Base-by-base conservation (phyloP, 1,284 basidiomycete genomes). In the Fomitopsis betulina region DNA sequence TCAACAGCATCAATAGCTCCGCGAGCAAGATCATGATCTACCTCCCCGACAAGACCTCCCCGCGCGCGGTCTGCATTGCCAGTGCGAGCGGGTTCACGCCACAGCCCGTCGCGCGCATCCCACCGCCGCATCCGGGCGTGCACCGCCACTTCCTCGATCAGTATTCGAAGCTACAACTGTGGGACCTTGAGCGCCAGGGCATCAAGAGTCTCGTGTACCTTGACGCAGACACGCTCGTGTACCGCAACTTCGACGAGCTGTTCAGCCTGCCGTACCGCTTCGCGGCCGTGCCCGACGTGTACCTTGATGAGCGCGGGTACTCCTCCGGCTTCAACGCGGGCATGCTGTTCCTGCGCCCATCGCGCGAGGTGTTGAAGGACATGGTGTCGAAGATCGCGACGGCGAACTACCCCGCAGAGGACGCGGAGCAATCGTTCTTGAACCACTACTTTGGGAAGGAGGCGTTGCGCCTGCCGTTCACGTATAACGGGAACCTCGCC, bases 341-440 rank as follows among this genome's bases (percentile, higher is more conserved):
- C 27, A 75, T 80, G 12, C 64, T 80, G 54, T 67, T 72, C 51
- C 64, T 77, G 25, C 69, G 69, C 1, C 72, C 78, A 0, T 72
- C 72, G 21, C 67, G 65, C 6, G 58, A 45, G 2, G 66, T 75
- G 23, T 70, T 76, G 59, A 55, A 64, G 12, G 67, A 72, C 54
- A 78, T 79, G 75, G 69, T 70, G 30, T 21, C 54, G 10, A 69
- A 70, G 54, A 65, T 80, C 21, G 69, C 72, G 47, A 65, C 57
- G 1, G 75, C 77, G 13, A 61, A 58, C 21, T 79, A 71, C 63
- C 74, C 72, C 7, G 68, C 64, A 4, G 57, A 62, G 7, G 66
- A 76, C 53, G 78, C 76, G 3, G 78, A 79, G 61, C 78, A 79
- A 65, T 69, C 75, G 15, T 79, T 78, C 65, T 66, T 80, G 21